Evolutionary conservation across 2,329 filamentous ascomycete genomes (phyloP), one percentile per base, ranked within the genome.

Genomic region (Fusarium bulbicola): DNA sequence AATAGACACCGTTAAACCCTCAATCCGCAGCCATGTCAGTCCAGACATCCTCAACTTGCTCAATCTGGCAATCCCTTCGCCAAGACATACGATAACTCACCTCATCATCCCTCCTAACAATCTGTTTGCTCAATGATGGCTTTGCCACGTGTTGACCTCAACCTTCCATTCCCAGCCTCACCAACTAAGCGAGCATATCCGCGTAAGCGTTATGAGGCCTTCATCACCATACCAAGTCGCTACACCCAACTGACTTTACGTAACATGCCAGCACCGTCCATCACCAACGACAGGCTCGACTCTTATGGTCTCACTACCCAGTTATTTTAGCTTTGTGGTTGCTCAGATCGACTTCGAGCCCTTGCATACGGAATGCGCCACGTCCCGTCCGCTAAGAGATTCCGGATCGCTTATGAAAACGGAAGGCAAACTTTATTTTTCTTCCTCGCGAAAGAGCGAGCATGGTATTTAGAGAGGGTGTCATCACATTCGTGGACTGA

Each of bases 361-460:
- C 50, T 15, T 39, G 50, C 50, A 39, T 28, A 53, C 26, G 50
- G 50, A 53, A 53, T 53, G 50, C 50, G 34, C 50, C 50, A 28
- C 34, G 18, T 37, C 49, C 49, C 49, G 32, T 28, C 24, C 34
- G 50, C 50, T 28, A 53, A 53, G 50, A 53, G 34, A 53, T 53
- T 53, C 50, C 50, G 50, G 50, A 28, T n/a, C 4, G 32, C 20
- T n/a, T 53, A 53, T 39, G 50, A 39, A 39, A 53, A 39, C 34
- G 14, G 50, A 53, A 53, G 18, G 34, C 20, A 53, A 53, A 53
- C 24, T 39, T 7, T 39, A 14, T 37, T 18, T 21, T 7, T 12
- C 9, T 8, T 15, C 3, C 6, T 16, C 14, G 13, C 24, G 34
- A 53, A 37, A n/a, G 20, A 39, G 34, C 24, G 34, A 53, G 20